These are phyloP conservation scores for Paxillus involutus DNA, from an alignment of 768 basidiomycete genomes.

Conservation along the genomic window DNA sequence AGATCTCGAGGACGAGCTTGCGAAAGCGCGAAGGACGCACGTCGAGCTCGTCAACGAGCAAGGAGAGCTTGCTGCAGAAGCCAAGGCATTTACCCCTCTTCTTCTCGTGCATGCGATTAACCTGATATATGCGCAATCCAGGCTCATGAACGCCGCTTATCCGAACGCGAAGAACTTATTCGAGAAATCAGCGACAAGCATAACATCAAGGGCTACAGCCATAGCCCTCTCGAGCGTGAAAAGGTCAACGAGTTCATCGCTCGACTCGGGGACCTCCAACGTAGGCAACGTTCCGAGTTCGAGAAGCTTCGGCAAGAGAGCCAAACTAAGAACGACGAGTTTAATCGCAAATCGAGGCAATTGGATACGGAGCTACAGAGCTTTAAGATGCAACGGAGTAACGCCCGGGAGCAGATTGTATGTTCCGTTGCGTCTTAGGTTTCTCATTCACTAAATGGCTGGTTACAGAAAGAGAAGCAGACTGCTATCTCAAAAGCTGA, in stretches of 20 bases:
- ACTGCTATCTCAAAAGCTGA: conserved; percentile 52
- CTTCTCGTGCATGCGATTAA: not conserved
- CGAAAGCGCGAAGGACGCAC: conserved; percentile 48
- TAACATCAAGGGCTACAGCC: conserved; percentile 72
- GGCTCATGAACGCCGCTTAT: conserved; percentile 72
- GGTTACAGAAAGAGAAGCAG: conserved; percentile 48
- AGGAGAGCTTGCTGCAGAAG: conserved; percentile 71
- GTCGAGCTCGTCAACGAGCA: conserved; percentile 57
- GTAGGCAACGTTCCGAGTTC: conserved; percentile 59
- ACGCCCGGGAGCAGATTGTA: conserved; percentile 59
- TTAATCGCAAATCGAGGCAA: conserved; percentile 54
- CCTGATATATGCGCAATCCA: conserved; percentile 26
- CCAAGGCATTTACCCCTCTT: conserved; percentile 47
- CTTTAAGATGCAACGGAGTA: conserved; percentile 52
- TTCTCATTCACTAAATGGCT: not conserved
- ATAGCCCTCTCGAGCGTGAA: conserved; percentile 66
- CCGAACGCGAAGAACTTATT: conserved; percentile 72
- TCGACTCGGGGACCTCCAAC: conserved; percentile 60
- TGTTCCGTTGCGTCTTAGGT: conserved; percentile 12
- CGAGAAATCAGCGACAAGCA: conserved; percentile 66
- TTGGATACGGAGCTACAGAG: conserved; percentile 56
- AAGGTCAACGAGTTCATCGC: conserved; percentile 74
- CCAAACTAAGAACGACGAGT: conserved; percentile 59
- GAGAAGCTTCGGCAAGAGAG: conserved; percentile 71
- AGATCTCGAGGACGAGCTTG: conserved; percentile 62